phyloP scores from a whole-genome alignment of 371 early-diverging fungal species.

The Phascolomyces articulosus region DNA sequence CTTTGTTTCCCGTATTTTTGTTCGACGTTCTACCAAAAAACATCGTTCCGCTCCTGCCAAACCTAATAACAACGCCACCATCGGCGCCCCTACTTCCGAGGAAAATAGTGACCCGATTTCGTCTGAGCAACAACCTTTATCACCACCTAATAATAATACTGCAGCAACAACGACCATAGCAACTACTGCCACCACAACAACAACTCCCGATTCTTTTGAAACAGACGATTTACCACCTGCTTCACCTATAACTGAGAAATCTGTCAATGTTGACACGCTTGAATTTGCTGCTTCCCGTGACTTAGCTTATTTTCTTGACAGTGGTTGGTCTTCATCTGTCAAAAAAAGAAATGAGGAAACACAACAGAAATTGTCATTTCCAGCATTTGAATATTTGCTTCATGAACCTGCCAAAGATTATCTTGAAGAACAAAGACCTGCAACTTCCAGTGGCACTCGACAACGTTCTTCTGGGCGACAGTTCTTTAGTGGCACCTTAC shows the following conservation, averaged over 20 bases:
- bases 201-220: background rate
- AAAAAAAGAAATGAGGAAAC: background rate
- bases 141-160: background rate
- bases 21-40: background rate
- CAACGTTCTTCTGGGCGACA: background rate
- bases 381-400: constrained; percentile 4
- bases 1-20: background rate
- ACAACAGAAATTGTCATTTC: background rate
- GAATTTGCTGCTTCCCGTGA: constrained; percentile 6
- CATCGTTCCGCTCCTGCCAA: background rate
- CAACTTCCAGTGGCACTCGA: background rate
- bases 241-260: background rate
- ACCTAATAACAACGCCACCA: background rate
- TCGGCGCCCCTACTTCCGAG: background rate
- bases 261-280: constrained; percentile 1
- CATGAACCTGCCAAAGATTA: background rate
- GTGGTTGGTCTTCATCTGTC: background rate
- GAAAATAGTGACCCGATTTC: background rate
- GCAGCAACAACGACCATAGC: background rate
- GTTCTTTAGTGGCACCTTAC: background rate
- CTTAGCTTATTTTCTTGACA: background rate
- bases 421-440: background rate
- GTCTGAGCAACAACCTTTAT: no score
- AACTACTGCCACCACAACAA: background rate
- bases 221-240: background rate